Evolutionary conservation across 2,329 filamentous ascomycete genomes (phyloP).

Genomic region (Cryphonectria naterciae): DNA sequence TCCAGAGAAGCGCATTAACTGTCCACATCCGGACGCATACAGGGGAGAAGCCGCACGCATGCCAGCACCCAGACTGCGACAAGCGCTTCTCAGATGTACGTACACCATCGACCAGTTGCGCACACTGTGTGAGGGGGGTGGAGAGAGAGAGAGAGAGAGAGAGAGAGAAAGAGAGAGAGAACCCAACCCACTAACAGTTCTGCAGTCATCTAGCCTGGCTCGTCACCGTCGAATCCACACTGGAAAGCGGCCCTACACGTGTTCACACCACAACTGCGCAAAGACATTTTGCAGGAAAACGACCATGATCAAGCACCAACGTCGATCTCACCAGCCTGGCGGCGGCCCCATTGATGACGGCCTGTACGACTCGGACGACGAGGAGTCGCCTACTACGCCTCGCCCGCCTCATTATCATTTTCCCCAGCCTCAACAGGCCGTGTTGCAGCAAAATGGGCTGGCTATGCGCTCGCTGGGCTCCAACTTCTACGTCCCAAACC

Average conservation of each 20-base stretch:
- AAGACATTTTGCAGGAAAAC: slow-evolving; percentile 76
- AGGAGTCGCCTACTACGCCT: slow-evolving; percentile 63
- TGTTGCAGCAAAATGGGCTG: slow-evolving; percentile 20
- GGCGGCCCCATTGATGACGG: slow-evolving; percentile 60
- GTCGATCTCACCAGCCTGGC: slow-evolving; percentile 63
- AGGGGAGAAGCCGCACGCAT: slow-evolving; percentile 73
- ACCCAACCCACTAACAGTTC: not conserved
- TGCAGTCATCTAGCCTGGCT: slow-evolving; percentile 66
- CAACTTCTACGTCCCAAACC: slow-evolving; percentile 53
- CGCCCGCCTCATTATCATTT: slow-evolving; percentile 42
- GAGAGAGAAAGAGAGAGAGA: not conserved
- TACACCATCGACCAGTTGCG: slow-evolving; percentile 27
- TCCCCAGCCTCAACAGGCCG: slow-evolving; percentile 12
- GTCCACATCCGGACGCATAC: slow-evolving; percentile 74
- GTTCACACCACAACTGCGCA: slow-evolving; percentile 62
- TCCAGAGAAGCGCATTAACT: slow-evolving; percentile 70
- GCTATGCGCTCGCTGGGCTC: slow-evolving; percentile 14
- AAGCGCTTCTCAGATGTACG: slow-evolving; percentile 73
- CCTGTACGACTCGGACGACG: slow-evolving; percentile 57
- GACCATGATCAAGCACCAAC: slow-evolving; percentile 71
- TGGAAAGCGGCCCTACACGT: slow-evolving; percentile 69
- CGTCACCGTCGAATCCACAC: slow-evolving; percentile 69
- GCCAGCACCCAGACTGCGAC: slow-evolving; percentile 66
- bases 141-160: no score
- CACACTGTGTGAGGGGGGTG: not conserved